These are phyloP conservation scores for Xylaria bambusicola DNA, from an alignment of 495 filamentous ascomycete species.

Conservation along the genomic window DNA sequence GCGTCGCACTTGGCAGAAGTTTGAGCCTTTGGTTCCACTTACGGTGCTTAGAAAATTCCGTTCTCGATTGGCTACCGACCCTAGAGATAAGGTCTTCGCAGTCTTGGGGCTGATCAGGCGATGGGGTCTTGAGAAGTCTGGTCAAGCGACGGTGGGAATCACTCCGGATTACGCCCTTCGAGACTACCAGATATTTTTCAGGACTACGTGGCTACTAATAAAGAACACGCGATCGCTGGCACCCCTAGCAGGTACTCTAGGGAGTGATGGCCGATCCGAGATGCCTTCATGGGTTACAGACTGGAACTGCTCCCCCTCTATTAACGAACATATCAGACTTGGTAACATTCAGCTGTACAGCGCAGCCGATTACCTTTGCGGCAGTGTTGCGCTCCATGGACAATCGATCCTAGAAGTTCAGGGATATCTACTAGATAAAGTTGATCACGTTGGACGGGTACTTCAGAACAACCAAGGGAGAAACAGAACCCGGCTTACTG, in stretches of 20 bases:
- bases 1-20: slow-evolving; percentile 7
- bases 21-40: slow-evolving; percentile 17
- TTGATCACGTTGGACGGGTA: slow-evolving; percentile 21
- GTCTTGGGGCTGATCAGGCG: slow-evolving; percentile 25
- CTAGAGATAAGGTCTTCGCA: slow-evolving; percentile 31
- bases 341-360: slow-evolving; percentile 18
- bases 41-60: slow-evolving; percentile 27
- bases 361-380: slow-evolving; percentile 2
- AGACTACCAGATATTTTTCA: slow-evolving; percentile 12
- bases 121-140: slow-evolving; percentile 20
- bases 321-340: slow-evolving; percentile 20
- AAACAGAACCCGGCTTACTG: slow-evolving; percentile 1
- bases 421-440: slow-evolving; percentile 21
- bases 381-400: slow-evolving; percentile 12
- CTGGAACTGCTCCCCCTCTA: slow-evolving; percentile 21
- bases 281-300: slow-evolving; percentile 31
- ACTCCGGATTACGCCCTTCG: slow-evolving; percentile 21
- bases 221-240: slow-evolving; percentile 19
- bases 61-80: slow-evolving; percentile 24
- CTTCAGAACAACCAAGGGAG: slow-evolving; percentile 10
- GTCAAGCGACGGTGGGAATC: slow-evolving; percentile 5
- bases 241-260: slow-evolving; percentile 19
- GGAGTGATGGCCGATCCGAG: background rate
- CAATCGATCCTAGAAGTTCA: slow-evolving; percentile 17
- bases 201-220: slow-evolving; percentile 13